Conservation (phyloP, 345 rosid species). For the Erucastrum elatum region DNA sequence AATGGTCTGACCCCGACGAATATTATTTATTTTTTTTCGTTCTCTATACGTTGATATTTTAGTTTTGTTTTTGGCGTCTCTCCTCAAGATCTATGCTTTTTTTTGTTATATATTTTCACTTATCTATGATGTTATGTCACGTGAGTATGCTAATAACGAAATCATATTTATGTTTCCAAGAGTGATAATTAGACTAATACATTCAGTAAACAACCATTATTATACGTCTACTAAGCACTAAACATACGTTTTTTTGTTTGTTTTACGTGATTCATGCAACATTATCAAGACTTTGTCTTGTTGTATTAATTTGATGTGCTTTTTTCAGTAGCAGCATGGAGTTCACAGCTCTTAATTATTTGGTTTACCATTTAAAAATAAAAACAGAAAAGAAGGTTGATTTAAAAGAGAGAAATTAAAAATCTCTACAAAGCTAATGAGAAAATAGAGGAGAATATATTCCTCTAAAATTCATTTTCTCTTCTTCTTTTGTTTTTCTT, state of each 20-base stretch:
- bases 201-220: not conserved
- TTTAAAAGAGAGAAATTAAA: not conserved
- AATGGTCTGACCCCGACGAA: conserved; percentile 28
- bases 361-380: not conserved
- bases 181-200: conserved; percentile 9
- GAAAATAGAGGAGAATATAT: conserved; percentile 3
- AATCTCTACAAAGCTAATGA: not conserved
- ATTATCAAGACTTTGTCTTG: not conserved
- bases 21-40: not conserved
- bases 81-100: conserved; percentile 24
- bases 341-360: not conserved
- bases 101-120: not conserved
- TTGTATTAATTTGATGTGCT: not conserved
- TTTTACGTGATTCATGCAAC: not conserved
- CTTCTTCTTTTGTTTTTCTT: not conserved
- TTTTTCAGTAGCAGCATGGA: not conserved
- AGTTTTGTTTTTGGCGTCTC: not conserved
- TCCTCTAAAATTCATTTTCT: not conserved
- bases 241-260: not conserved
- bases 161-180: conserved; percentile 22
- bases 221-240: not conserved
- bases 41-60: not conserved
- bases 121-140: conserved; percentile 5
- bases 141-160: not conserved
- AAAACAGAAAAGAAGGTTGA: not conserved